Conservation (phyloP, 169 alveolate genomes). For the Cryptosporidium sp. region DNA sequence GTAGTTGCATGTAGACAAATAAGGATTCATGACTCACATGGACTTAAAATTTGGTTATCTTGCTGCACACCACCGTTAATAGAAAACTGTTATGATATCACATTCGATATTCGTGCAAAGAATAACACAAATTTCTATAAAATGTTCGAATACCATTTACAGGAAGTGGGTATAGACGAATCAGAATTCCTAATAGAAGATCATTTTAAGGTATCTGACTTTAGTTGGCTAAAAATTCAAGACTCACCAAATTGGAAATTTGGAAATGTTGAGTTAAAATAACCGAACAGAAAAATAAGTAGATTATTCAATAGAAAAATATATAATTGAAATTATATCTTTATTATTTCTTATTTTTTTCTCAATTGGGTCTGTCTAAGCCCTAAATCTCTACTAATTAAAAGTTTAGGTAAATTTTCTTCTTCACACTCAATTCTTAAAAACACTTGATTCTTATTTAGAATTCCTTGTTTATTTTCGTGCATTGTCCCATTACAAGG, state of each 20-base stretch:
- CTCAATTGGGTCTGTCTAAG: not conserved
- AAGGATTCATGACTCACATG: slow-evolving; percentile 42
- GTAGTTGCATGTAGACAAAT: slow-evolving; percentile 40
- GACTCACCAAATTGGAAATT: slow-evolving; percentile 64
- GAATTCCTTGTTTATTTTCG: slow-evolving; percentile 22
- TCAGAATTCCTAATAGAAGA: slow-evolving; percentile 4
- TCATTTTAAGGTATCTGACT: slow-evolving; percentile 35
- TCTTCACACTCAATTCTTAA: slow-evolving; percentile 56
- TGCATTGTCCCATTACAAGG: slow-evolving; percentile 52
- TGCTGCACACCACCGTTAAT: slow-evolving; percentile 48
- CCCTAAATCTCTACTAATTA: not conserved
- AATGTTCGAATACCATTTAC: slow-evolving; percentile 11
- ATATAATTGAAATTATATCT: not conserved
- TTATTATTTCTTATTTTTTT: slow-evolving; percentile 3
- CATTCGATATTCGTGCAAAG: slow-evolving; percentile 26
- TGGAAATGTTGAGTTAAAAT: slow-evolving; percentile 18
- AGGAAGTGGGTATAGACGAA: not conserved
- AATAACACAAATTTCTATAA: slow-evolving; percentile 13
- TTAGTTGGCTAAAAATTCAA: slow-evolving; percentile 42
- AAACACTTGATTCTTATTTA: slow-evolving; percentile 10
- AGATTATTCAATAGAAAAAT: not conserved
- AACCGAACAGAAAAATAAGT: not conserved
- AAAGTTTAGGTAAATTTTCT: slow-evolving; percentile 21
- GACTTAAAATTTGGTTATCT: slow-evolving; percentile 18
- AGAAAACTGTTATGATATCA: slow-evolving; percentile 19